Conservation (phyloP, 345 rosid genomes). For the Laguncularia racemosa region DNA sequence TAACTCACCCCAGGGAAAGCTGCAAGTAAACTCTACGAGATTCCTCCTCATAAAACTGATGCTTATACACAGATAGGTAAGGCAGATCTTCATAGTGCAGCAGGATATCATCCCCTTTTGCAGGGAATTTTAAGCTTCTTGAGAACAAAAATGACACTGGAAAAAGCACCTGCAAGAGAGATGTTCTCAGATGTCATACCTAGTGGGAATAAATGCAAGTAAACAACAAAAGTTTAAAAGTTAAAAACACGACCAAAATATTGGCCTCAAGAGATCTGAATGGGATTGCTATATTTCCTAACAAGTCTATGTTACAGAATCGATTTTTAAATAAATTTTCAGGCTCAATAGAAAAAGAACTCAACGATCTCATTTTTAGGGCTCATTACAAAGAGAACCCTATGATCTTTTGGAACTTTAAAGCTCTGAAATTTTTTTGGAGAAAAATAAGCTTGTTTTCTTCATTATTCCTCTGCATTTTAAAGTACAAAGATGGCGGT, state of each 20-base stretch:
- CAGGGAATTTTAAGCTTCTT: slow-evolving; percentile 69
- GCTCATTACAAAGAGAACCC: too few species aligned
- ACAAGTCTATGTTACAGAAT: too few species aligned
- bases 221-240: neutral
- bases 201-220: neutral
- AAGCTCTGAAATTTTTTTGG: too few species aligned
- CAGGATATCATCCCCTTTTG: slow-evolving; percentile 41
- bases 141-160: slow-evolving; percentile 69
- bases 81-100: slow-evolving; percentile 52
- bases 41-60: slow-evolving; percentile 28
- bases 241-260: neutral
- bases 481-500: too few species aligned
- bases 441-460: too few species aligned
- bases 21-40: slow-evolving; percentile 84
- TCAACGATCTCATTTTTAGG: too few species aligned
- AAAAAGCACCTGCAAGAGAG: slow-evolving; percentile 49
- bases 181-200: neutral
- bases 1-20: slow-evolving; percentile 79
- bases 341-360: too few species aligned
- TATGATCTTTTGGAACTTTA: too few species aligned
- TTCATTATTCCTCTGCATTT: too few species aligned
- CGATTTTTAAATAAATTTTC: too few species aligned
- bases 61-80: slow-evolving; percentile 37
- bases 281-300: too few species aligned
- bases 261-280: too few species aligned